Evolutionary conservation across 2,329 filamentous ascomycete species (phyloP).

Genomic region (Fusarium irregulare): DNA sequence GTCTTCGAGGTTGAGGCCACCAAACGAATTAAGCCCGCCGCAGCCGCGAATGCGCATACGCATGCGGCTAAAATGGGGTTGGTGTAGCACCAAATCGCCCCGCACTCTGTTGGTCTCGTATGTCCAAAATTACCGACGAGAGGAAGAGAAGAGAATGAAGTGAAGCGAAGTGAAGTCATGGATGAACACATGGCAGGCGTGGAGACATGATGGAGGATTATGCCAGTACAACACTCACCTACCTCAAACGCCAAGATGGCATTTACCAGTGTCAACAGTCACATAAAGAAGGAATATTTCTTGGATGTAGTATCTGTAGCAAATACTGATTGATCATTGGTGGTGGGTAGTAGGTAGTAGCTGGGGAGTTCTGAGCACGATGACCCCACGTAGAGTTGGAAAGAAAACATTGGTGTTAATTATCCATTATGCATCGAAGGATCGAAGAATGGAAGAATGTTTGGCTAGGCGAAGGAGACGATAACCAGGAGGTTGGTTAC

Average conservation of each 20-base stretch:
- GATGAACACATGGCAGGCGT: conserved; percentile 10
- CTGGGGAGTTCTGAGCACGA: neutral
- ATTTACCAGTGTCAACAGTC: neutral
- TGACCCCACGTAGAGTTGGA: conserved; percentile 11
- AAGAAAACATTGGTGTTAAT: neutral
- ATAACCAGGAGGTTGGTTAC: conserved; percentile 7
- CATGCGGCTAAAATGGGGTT: conserved; percentile 25
- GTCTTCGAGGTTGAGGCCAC: conserved; percentile 25
- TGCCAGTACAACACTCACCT: neutral
- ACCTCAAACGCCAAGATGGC: neutral
- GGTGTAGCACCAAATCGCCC: conserved; percentile 27
- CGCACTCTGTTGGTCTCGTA: conserved; percentile 19
- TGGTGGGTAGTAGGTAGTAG: neutral
- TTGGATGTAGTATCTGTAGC: neutral
- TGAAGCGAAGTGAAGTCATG: conserved; percentile 12
- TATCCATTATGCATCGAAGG: neutral
- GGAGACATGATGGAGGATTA: conserved; percentile 5
- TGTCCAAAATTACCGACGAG: neutral
- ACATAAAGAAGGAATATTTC: neutral
- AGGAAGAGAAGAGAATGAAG: conserved; percentile 3
- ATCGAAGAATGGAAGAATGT: conserved; percentile 6
- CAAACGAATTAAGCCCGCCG: conserved; percentile 23
- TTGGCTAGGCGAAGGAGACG: neutral
- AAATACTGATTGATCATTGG: neutral
- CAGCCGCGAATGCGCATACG: conserved; percentile 22